Base-by-base conservation (phyloP, 305 asterid species). In the Rubia peregrina region DNA sequence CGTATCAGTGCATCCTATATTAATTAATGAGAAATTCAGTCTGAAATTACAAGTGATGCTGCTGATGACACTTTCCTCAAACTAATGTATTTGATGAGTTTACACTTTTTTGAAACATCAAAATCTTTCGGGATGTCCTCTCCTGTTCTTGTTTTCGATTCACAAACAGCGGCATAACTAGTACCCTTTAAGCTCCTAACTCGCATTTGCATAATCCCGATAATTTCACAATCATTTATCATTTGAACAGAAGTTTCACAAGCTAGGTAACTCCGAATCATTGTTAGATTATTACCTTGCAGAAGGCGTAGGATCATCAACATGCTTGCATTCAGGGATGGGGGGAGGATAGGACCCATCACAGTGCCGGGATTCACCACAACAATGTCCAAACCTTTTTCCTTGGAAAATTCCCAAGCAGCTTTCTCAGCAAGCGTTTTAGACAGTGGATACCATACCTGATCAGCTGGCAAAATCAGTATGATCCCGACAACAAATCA, bases 371-470 rank as follows among this genome's bases (percentile, higher is more conserved):
- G 96, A 82, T 92, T 92, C 77, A 89, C 88, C 77, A 90, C 96
- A 61, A 90, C 98, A 57, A 91, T 66, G 82, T 89, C 89, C 77
- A 89, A 68, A 74, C 82, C 87, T 36, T 84, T 88, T 76, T 83
- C 96, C 84, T 84, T 76, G 0, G 96, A 88, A 79, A 88, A 87
- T 75, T 90, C 83, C 98, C 98, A 92, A 56, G 95, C 92, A 80
- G 96, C 95, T 74, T 92, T 90, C 61, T 92, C 98, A 57, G 98
- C 96, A 21, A 84, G 83, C 43, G 90, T 92, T 79, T 92, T 92
- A 41, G 98, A 92, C 53, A 92, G 84, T 19, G 98, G 81, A 84
- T 92, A 92, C 98, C 98, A 92, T 63, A 81, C 56, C 98, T 92
- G 78, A 61, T 65, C 19, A 73, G 75, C 61, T 16, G 9, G 11